phyloP scores from a whole-genome alignment of 1,284 basidiomycete genomes.

The Polyporus tsugae region DNA sequence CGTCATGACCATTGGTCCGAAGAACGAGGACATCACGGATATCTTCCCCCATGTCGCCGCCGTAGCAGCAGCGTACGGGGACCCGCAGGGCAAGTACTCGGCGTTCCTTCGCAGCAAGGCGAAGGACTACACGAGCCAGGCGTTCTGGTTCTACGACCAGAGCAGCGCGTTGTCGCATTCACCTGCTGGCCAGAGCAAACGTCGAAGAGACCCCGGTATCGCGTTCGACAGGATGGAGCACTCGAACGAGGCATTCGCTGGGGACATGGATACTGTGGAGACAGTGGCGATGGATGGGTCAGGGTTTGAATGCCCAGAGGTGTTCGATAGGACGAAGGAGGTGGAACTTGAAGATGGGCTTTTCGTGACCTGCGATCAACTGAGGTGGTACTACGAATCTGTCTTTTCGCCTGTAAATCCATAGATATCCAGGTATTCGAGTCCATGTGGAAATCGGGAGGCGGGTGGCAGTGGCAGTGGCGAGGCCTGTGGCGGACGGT shows the following conservation, averaged over 20 bases:
- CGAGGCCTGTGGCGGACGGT: neutral
- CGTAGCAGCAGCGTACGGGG: constrained; percentile 62
- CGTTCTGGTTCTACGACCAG: constrained; percentile 65
- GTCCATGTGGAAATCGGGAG: neutral
- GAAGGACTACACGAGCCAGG: constrained; percentile 47
- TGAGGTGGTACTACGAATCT: constrained; percentile 54
- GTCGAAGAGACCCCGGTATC: constrained; percentile 25
- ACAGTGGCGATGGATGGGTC: constrained; percentile 12
- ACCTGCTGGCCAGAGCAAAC: constrained; percentile 37
- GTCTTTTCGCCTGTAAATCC: no score
- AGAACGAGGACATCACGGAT: constrained; percentile 53
- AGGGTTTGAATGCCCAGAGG: constrained; percentile 52
- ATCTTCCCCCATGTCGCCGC: constrained; percentile 62
- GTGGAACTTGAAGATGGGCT: constrained; percentile 60
- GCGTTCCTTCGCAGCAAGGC: constrained; percentile 55
- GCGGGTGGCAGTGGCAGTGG: neutral
- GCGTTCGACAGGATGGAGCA: constrained; percentile 6
- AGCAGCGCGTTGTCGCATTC: constrained; percentile 41
- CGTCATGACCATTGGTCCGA: constrained; percentile 54
- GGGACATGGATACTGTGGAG: constrained; percentile 2
- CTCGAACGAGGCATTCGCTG: neutral
- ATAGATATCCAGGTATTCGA: neutral
- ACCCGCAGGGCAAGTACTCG: constrained; percentile 59
- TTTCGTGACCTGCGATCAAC: constrained; percentile 55
- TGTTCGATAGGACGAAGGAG: constrained; percentile 44